Conservation (phyloP, 2,329 filamentous ascomycete genomes). For the Colletotrichum aenigma region DNA sequence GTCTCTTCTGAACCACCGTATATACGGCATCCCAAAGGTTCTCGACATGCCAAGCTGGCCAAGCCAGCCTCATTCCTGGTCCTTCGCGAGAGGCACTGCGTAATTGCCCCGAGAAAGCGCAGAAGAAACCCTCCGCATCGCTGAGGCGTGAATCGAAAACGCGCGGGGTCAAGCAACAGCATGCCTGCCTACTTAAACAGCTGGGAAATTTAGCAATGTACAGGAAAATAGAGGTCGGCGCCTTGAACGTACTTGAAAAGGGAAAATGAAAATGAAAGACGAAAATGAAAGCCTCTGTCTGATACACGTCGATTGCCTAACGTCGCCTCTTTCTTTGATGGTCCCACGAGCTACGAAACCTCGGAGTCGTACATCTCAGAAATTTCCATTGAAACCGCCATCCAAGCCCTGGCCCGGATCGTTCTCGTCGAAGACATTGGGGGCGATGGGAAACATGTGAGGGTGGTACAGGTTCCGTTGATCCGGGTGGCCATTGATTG, state of each 20-base stretch:
- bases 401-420: not conserved
- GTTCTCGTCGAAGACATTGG: not conserved
- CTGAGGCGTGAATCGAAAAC: not conserved
- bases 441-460: not conserved
- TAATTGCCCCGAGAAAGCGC: not conserved
- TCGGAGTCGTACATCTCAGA: not conserved
- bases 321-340: not conserved
- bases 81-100: not conserved
- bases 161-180: not conserved
- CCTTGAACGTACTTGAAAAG: not conserved
- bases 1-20: not conserved
- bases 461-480: not conserved
- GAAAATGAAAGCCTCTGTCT: not conserved
- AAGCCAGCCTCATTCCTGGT: not conserved
- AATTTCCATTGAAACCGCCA: not conserved
- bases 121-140: not conserved
- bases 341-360: not conserved
- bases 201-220: not conserved
- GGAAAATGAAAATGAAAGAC: not conserved
- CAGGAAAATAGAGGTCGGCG: fast-evolving
- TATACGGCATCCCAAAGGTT: not conserved
- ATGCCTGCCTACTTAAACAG: slow-evolving; percentile 3
- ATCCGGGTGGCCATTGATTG: not conserved
- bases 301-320: not conserved
- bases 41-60: not conserved